Evolutionary conservation across 2,329 filamentous ascomycete species (phyloP).

Genomic region (Massarina eburnea): DNA sequence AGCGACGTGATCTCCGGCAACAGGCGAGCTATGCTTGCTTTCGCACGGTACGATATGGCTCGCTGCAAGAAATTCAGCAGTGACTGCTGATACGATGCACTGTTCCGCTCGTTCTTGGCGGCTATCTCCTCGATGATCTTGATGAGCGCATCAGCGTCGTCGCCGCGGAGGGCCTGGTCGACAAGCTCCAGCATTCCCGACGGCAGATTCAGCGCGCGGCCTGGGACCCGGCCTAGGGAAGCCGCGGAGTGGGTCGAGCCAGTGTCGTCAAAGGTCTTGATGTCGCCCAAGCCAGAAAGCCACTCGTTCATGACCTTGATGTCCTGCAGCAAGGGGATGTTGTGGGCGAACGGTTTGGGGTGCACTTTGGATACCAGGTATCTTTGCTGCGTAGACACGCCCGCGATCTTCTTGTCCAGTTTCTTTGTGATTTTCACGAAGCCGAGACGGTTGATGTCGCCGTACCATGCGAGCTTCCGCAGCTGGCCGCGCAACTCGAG

Average conservation of each 20-base stretch:
- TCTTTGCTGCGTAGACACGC: conserved; percentile 73
- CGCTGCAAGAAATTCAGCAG: conserved; percentile 79
- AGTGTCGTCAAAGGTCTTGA: conserved; percentile 73
- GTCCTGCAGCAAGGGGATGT: conserved; percentile 58
- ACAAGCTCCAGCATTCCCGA: conserved; percentile 68
- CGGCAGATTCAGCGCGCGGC: conserved; percentile 73
- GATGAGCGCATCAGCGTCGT: conserved; percentile 61
- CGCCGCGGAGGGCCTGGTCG: conserved; percentile 70
- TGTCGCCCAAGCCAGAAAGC: conserved; percentile 79
- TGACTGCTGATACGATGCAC: conserved; percentile 62
- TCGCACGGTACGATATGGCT: conserved; percentile 70
- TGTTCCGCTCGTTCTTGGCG: conserved; percentile 51
- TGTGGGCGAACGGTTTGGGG: conserved; percentile 82
- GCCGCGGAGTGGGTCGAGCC: conserved; percentile 68
- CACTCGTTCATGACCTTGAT: conserved; percentile 82
- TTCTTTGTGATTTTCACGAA: conserved; percentile 99
- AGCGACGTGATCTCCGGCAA: conserved; percentile 69
- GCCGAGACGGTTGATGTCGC: conserved; percentile 90
- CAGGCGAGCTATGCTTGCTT: conserved; percentile 69
- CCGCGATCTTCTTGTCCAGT: conserved; percentile 88
- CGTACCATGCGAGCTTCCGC: conserved; percentile 95
- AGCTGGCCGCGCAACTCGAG: conserved; percentile 85
- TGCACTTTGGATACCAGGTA: conserved; percentile 93
- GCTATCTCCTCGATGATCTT: conserved; percentile 62
- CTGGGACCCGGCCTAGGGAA: conserved; percentile 75